These are phyloP conservation scores for Paramecium biaurelia DNA, from an alignment of 73 alveolate genomes.

Conservation along the genomic window DNA sequence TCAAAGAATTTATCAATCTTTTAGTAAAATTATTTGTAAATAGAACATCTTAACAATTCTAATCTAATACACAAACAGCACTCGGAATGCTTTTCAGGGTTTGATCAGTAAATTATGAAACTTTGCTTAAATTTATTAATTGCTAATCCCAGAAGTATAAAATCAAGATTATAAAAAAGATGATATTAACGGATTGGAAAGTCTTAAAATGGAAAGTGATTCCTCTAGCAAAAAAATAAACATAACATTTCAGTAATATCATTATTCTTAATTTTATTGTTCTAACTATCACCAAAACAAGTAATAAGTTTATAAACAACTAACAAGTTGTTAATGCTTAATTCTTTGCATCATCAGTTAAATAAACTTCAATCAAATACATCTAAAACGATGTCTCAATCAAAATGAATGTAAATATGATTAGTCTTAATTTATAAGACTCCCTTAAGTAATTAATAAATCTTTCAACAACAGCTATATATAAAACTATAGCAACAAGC, in stretches of 20 bases:
- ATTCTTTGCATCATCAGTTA: background rate
- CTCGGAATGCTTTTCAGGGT: background rate
- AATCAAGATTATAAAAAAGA: background rate
- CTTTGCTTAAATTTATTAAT: background rate
- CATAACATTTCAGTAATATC: background rate
- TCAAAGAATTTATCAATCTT: background rate
- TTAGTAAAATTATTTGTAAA: background rate
- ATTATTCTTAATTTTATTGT: background rate
- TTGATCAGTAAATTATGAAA: background rate
- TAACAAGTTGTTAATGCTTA: background rate
- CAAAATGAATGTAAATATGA: background rate
- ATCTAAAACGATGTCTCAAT: background rate
- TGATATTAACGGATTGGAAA: background rate
- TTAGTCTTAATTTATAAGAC: background rate
- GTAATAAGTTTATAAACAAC: background rate
- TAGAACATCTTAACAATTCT: background rate
- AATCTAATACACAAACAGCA: constrained; percentile 7
- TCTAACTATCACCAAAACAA: background rate
- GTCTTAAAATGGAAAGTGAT: background rate
- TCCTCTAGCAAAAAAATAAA: background rate
- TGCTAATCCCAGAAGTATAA: background rate
- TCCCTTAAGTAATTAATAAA: background rate
- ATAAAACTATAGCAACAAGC: background rate
- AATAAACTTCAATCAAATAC: background rate
- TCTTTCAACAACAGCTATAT: background rate